Evolutionary conservation across 2,329 filamentous ascomycete genomes (phyloP).

Genomic region (Fusarium pininemorale): DNA sequence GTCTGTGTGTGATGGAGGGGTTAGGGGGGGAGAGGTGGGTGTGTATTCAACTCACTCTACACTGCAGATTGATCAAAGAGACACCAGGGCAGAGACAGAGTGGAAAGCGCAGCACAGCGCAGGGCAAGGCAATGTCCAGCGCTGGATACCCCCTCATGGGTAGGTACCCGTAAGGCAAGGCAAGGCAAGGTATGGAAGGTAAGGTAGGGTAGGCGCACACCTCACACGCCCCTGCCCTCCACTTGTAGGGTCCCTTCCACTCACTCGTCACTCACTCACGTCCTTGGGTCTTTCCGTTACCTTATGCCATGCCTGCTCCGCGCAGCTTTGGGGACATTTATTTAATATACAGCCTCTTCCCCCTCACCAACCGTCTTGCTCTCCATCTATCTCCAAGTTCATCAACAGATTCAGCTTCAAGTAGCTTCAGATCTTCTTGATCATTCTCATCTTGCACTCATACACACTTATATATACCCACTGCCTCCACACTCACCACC

Average conservation of each 20-base stretch:
- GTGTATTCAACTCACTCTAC: not conserved
- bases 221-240: constrained; percentile 6
- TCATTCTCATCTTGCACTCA: constrained; percentile 12
- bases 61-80: constrained; percentile 13
- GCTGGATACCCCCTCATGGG: constrained; percentile 17
- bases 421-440: constrained; percentile 28
- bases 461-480: constrained; percentile 19
- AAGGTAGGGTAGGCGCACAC: not conserved
- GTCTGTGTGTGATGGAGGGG: constrained; percentile 8
- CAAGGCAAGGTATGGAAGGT: not conserved
- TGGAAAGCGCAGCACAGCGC: not conserved
- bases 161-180: not conserved
- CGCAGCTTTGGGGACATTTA: constrained; percentile 45
- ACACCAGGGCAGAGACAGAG: not conserved
- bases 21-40: not conserved
- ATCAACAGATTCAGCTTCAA: constrained; percentile 26
- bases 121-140: constrained; percentile 9
- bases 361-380: constrained; percentile 36
- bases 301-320: constrained; percentile 16
- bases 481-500: constrained; percentile 1
- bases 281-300: constrained; percentile 15
- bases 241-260: constrained; percentile 11
- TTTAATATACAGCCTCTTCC: constrained; percentile 47
- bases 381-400: constrained; percentile 37
- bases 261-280: constrained; percentile 24